Evolutionary conservation across 169 alveolate genomes (phyloP).

Genomic region (Babesia sp.): DNA sequence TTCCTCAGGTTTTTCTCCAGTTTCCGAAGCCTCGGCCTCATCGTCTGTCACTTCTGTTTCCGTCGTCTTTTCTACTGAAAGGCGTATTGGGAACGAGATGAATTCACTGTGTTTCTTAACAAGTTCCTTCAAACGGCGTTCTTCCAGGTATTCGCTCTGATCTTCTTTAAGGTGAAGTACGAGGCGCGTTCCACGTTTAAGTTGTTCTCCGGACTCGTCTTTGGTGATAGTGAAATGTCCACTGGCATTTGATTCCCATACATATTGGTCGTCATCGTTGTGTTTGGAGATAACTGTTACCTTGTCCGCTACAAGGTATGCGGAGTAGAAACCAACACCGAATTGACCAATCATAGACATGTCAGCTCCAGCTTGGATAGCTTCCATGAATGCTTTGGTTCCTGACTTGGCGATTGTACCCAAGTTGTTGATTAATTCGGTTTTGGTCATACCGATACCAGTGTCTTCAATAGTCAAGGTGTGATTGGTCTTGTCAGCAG

Average conservation of each 20-base stretch:
- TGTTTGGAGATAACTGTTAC: conserved; percentile 95
- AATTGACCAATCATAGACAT: conserved; percentile 99
- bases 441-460: conserved; percentile 99
- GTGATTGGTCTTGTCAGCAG: conserved; percentile 95
- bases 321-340: conserved; percentile 99
- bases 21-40: conserved; percentile 90
- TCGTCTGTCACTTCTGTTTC: conserved; percentile 98
- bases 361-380: conserved; percentile 96
- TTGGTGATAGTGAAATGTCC: conserved; percentile 97
- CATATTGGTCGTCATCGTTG: conserved; percentile 95
- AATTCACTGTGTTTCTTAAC: conserved; percentile 99
- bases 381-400: conserved; percentile 99
- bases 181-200: conserved; percentile 95
- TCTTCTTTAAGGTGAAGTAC: conserved; percentile 96
- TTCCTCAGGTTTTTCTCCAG: conserved; percentile 71
- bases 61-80: conserved; percentile 94
- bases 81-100: conserved; percentile 98
- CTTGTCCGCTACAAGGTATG: conserved; percentile 98
- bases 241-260: conserved; percentile 99
- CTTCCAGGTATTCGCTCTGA: conserved; percentile 96
- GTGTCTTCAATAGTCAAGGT: conserved; percentile 96
- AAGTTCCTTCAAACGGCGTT: conserved; percentile 95
- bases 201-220: conserved; percentile 86
- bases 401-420: conserved; percentile 99
- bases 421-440: conserved; percentile 93